A percentile compares a stretch with the other conserved stretches of the same genome.
Conservation (phyloP, 1,284 basidiomycete species). For the Hortiboletus rubellus region DNA sequence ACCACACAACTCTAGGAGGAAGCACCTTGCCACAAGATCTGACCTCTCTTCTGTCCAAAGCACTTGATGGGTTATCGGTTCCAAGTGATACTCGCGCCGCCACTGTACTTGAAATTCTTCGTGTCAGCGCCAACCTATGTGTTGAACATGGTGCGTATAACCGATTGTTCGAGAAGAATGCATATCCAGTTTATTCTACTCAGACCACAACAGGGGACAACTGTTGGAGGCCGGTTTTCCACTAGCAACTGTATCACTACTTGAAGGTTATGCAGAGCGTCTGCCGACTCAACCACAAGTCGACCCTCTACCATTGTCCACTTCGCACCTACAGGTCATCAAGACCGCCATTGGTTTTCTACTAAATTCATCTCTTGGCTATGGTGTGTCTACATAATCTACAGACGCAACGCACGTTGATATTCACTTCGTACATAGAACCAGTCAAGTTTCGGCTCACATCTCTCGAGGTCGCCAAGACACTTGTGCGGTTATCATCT, state of each 20-base stretch:
- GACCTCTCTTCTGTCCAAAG: constrained; percentile 55
- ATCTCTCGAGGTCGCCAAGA: constrained; percentile 63
- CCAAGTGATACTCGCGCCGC: constrained; percentile 47
- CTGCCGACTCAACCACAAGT: constrained; percentile 44
- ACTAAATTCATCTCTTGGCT: constrained; percentile 77
- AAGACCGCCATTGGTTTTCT: constrained; percentile 79
- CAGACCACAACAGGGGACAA: constrained; percentile 65
- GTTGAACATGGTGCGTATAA: constrained; percentile 68
- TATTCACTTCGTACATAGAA: constrained; percentile 44
- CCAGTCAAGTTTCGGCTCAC: constrained; percentile 66
- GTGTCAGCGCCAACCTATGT: constrained; percentile 76
- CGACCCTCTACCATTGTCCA: constrained; percentile 51
- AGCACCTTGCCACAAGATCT: constrained; percentile 64
- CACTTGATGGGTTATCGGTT: constrained; percentile 49
- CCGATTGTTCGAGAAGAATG: neutral
- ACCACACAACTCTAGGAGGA: constrained; percentile 66
- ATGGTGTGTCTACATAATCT: constrained; percentile 48
- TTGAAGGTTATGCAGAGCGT: constrained; percentile 67
- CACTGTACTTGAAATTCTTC: constrained; percentile 64
- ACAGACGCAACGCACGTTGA: neutral
- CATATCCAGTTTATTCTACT: constrained; percentile 3
- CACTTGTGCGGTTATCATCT: constrained; percentile 66
- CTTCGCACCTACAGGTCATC: constrained; percentile 68
- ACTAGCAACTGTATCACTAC: constrained; percentile 59
- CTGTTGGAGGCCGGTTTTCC: constrained; percentile 70